Conservation (phyloP, 257 asterid species). For the Ehretia macrophylla region DNA sequence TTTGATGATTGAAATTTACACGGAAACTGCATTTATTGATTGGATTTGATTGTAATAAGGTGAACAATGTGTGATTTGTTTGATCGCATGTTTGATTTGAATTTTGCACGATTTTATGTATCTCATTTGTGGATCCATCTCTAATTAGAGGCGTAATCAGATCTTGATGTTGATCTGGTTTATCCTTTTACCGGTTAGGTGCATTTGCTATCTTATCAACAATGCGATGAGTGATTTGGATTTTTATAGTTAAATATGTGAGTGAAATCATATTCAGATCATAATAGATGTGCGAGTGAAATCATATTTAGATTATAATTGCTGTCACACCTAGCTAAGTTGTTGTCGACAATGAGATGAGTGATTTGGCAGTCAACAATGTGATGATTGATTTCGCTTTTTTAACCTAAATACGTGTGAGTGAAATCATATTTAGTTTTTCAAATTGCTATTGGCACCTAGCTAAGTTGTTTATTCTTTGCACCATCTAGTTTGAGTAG, state of each 20-base stretch:
- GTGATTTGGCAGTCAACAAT: too few relatives aligned
- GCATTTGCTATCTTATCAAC: not conserved
- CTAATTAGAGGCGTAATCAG: not conserved
- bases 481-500: too few relatives aligned
- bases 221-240: not conserved
- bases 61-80: not conserved
- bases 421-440: not conserved
- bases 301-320: too few relatives aligned
- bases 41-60: constrained; percentile 6
- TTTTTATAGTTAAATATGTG: not conserved
- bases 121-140: not conserved
- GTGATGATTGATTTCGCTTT: too few relatives aligned
- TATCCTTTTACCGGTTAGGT: too few relatives aligned
- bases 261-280: not conserved
- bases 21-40: not conserved
- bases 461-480: too few relatives aligned
- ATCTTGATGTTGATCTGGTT: not conserved
- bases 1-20: too few relatives aligned
- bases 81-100: not conserved
- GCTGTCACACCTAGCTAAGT: too few relatives aligned
- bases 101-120: not conserved
- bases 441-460: not conserved
- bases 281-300: too few relatives aligned
- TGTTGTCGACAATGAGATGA: too few relatives aligned
- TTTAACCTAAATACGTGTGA: too few relatives aligned